Conservation (phyloP, 2,329 filamentous ascomycete species). For the Colletotrichum sp. region DNA sequence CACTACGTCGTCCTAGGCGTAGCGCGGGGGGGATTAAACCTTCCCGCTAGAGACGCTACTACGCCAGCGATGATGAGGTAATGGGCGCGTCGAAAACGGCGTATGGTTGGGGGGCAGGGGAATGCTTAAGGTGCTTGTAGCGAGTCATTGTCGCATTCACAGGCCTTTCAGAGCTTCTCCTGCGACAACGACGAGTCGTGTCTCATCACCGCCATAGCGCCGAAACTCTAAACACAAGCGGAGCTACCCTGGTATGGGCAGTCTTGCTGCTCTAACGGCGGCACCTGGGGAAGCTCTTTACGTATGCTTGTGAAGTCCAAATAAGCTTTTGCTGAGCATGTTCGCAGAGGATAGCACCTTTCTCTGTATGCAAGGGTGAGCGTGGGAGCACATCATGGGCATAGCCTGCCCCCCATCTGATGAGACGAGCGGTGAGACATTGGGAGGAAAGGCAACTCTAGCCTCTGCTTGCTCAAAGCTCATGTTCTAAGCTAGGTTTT, state of each 20-base stretch:
- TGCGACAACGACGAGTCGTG: neutral
- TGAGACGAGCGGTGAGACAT: neutral
- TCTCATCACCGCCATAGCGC: neutral
- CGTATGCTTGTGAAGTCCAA: neutral
- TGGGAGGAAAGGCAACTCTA: neutral
- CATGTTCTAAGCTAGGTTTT: neutral
- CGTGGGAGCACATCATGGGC: neutral
- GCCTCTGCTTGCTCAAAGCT: neutral
- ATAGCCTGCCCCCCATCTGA: neutral
- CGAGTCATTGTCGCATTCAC: neutral
- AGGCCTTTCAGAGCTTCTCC: neutral
- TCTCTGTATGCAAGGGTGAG: neutral
- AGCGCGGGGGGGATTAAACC: neutral
- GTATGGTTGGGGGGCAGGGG: too few species aligned
- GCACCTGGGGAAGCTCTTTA: fast-evolving
- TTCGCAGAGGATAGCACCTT: neutral
- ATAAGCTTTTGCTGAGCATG: neutral
- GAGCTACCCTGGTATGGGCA: fast-evolving
- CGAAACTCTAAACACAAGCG: neutral
- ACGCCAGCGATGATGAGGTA: neutral
- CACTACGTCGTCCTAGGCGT: neutral
- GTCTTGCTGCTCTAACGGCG: neutral
- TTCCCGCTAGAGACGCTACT: neutral
- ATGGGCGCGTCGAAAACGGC: neutral
- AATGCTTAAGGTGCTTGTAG: neutral